phyloP scores from a whole-genome alignment of 805 yeast genomes.

The Wickerhamomyces bovis region DNA sequence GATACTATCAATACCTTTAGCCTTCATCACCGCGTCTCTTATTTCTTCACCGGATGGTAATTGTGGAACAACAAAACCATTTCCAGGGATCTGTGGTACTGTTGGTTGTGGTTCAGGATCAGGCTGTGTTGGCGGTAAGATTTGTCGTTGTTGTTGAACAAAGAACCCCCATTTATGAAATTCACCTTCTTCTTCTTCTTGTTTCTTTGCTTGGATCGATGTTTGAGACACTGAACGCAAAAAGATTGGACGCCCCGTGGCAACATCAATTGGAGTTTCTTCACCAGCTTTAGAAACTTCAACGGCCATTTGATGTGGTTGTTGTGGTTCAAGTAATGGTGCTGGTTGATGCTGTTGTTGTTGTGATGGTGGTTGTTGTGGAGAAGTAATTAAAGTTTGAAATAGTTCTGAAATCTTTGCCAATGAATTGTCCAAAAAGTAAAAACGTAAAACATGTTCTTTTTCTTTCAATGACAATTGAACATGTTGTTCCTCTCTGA shows the following conservation, averaged over 20 bases:
- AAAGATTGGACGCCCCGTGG: conserved; percentile 67
- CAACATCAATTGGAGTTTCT: conserved; percentile 52
- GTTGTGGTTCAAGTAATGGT: conserved; percentile 5
- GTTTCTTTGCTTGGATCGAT: conserved; percentile 60
- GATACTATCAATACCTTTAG: conserved; percentile 69
- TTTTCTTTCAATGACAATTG: conserved; percentile 59
- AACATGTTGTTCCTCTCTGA: conserved; percentile 40
- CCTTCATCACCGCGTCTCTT: conserved; percentile 54
- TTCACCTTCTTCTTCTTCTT: conserved; percentile 91
- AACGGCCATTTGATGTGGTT: conserved; percentile 67
- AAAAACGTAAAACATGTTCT: conserved; percentile 63
- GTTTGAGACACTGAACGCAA: conserved; percentile 61
- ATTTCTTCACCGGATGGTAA: conserved; percentile 43
- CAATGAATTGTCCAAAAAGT: conserved; percentile 64
- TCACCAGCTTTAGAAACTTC: conserved; percentile 51
- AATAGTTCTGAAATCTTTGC: conserved; percentile 43
- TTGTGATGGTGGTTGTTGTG: conserved; percentile 8
- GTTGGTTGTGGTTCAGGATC: conserved; percentile 1
- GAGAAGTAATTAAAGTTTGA: conserved; percentile 17
- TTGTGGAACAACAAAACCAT: conserved; percentile 24
- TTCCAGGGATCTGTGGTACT: neutral
- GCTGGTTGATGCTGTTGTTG: conserved; percentile 4
- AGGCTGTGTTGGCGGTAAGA: conserved; percentile 15
- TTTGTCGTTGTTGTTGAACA: conserved; percentile 53
- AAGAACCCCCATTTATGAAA: conserved; percentile 81